phyloP scores from a whole-genome alignment of 176 grass and related monocot genomes.

The Carex parvula region DNA sequence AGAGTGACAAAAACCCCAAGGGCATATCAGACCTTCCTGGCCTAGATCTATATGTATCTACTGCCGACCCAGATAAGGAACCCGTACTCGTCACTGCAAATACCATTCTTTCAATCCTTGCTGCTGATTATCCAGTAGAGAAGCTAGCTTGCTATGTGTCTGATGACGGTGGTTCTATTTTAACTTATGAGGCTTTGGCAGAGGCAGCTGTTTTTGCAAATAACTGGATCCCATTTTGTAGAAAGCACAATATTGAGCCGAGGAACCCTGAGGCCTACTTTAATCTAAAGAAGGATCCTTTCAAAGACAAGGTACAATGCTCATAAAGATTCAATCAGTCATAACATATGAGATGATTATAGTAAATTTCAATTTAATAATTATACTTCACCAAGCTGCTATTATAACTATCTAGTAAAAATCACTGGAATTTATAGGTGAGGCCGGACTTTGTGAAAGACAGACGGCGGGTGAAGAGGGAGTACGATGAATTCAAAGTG shows the following conservation, averaged over 20 bases:
- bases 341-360: neutral
- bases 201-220: conserved; percentile 77
- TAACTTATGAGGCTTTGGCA: conserved; percentile 77
- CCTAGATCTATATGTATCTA: conserved; percentile 82
- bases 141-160: conserved; percentile 81
- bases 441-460: conserved; percentile 85
- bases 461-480: conserved; percentile 64
- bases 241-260: conserved; percentile 86
- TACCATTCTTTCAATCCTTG: conserved; percentile 89
- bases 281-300: conserved; percentile 76
- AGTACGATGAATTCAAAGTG: conserved; percentile 89
- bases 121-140: conserved; percentile 81
- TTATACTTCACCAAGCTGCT: neutral
- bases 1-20: conserved; percentile 35
- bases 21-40: conserved; percentile 65
- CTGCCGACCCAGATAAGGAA: conserved; percentile 82
- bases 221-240: conserved; percentile 81
- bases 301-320: conserved; percentile 44
- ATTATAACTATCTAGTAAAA: neutral
- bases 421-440: conserved; percentile 10
- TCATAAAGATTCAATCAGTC: neutral
- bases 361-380: neutral
- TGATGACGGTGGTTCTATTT: conserved; percentile 72
- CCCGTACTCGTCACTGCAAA: conserved; percentile 83
- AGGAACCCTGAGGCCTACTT: conserved; percentile 79